Evolutionary conservation across 2,329 filamentous ascomycete genomes (phyloP).

Genomic region (Xylaria sp.): DNA sequence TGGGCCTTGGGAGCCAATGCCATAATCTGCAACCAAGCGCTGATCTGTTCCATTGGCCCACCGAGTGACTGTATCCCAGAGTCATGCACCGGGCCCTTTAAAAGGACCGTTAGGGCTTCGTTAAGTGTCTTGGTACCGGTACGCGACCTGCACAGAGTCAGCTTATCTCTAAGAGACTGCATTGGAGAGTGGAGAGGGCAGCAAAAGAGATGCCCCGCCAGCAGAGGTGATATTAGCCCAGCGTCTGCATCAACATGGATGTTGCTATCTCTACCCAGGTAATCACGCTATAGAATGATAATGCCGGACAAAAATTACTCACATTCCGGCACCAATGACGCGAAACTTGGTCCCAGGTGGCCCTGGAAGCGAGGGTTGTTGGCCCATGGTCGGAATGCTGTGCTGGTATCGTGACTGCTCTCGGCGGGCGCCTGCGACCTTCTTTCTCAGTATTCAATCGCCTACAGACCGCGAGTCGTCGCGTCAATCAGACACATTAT

Average conservation of each 20-base stretch:
- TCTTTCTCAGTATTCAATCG: conserved; percentile 3
- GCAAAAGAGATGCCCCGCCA: conserved; percentile 6
- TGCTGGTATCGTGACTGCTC: conserved; percentile 16
- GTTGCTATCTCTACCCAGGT: conserved; percentile 5
- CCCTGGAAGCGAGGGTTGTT: conserved; percentile 41
- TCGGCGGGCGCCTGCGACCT: conserved; percentile 18
- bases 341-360: conserved; percentile 43
- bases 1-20: conserved; percentile 39
- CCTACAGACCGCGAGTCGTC: conserved; percentile 8
- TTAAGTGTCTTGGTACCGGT: conserved; percentile 48
- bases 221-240: neutral
- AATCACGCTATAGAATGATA: conserved; percentile 2
- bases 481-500: conserved; percentile 13
- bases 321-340: conserved; percentile 47
- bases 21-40: conserved; percentile 44
- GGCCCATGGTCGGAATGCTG: conserved; percentile 38
- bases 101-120: conserved; percentile 45
- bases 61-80: conserved; percentile 45
- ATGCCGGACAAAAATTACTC: conserved; percentile 27
- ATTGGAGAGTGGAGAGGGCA: neutral
- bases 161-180: conserved; percentile 8
- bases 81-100: conserved; percentile 45
- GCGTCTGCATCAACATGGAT: conserved; percentile 3
- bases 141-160: conserved; percentile 40
- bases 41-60: conserved; percentile 45